A percentile compares a stretch with the other conserved stretches of the same genome.
Evolutionary conservation across 2,329 filamentous ascomycete species (phyloP).

Genomic region (Scleromitrula shiraiana): DNA sequence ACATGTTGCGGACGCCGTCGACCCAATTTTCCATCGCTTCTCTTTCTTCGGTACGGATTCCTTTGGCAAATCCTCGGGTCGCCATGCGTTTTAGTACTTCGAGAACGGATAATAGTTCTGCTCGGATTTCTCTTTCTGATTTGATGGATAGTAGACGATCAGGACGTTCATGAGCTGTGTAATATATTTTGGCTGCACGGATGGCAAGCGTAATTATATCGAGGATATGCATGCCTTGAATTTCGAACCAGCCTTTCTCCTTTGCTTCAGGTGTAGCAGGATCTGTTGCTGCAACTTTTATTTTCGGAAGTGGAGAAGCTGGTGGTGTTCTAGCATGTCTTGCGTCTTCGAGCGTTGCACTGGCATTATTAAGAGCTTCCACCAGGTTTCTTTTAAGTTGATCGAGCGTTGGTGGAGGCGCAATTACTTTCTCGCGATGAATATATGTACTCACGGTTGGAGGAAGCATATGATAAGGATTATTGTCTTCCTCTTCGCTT

Average conservation of each 20-base stretch:
- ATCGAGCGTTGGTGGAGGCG: conserved; percentile 74
- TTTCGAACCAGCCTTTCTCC: conserved; percentile 64
- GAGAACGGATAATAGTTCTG: conserved; percentile 77
- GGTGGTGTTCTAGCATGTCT: conserved; percentile 29
- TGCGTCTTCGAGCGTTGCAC: conserved; percentile 57
- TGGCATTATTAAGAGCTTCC: conserved; percentile 60
- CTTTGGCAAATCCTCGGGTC: conserved; percentile 74
- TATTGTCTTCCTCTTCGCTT: conserved; percentile 48
- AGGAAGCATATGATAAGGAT: conserved; percentile 72
- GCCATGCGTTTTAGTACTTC: conserved; percentile 91
- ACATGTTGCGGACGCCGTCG: conserved; percentile 64
- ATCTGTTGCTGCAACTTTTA: conserved; percentile 12
- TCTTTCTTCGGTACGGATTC: conserved; percentile 71
- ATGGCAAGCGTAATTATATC: conserved; percentile 95
- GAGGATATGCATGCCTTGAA: conserved; percentile 85
- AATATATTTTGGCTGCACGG: conserved; percentile 89
- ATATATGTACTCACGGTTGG: conserved; percentile 96
- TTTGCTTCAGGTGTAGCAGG: conserved; percentile 24
- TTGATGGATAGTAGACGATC: conserved; percentile 80
- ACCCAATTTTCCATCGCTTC: conserved; percentile 74
- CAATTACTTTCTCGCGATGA: conserved; percentile 70
- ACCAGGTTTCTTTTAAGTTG: conserved; percentile 67
- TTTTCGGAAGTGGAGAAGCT: conserved; percentile 16
- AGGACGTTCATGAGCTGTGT: conserved; percentile 83
- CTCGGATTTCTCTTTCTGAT: conserved; percentile 75